Conservation (phyloP, 257 asterid genomes). For the Primulina tabacum region DNA sequence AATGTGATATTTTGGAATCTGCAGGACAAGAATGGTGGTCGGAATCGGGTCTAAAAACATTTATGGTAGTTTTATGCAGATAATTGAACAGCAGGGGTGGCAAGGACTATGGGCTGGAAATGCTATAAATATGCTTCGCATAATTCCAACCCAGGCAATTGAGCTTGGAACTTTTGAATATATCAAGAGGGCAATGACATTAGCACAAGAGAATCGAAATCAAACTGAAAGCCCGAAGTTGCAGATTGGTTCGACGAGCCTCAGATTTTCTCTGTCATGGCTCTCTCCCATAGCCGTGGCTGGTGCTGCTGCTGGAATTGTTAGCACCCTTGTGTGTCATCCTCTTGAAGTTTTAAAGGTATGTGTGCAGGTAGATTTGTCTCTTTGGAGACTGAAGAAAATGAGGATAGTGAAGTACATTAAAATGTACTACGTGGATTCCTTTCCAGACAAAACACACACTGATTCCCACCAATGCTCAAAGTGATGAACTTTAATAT, state of each 20-base stretch:
- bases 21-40: slow-evolving; percentile 98
- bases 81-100: slow-evolving; percentile 85
- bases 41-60: slow-evolving; percentile 84
- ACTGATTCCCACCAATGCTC: too few species aligned
- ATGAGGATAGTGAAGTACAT: neutral
- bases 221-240: slow-evolving; percentile 41
- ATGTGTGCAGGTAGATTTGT: slow-evolving; percentile 1
- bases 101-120: slow-evolving; percentile 98
- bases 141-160: slow-evolving; percentile 90
- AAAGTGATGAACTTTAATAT: too few species aligned
- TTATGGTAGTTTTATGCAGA: slow-evolving; percentile 66
- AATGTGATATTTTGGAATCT: slow-evolving; percentile 24
- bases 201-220: slow-evolving; percentile 65
- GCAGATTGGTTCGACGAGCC: slow-evolving; percentile 49
- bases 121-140: slow-evolving; percentile 85
- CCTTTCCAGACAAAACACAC: neutral
- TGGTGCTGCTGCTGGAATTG: slow-evolving; percentile 96
- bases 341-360: slow-evolving; percentile 98
- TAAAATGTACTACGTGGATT: neutral
- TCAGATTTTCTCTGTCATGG: slow-evolving; percentile 65
- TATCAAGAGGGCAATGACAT: slow-evolving; percentile 77
- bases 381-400: neutral
- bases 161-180: slow-evolving; percentile 92
- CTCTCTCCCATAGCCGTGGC: slow-evolving; percentile 88
- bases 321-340: slow-evolving; percentile 87